Conservation (phyloP, 2,329 filamentous ascomycete species). For the Achaetomium macrosporum region DNA sequence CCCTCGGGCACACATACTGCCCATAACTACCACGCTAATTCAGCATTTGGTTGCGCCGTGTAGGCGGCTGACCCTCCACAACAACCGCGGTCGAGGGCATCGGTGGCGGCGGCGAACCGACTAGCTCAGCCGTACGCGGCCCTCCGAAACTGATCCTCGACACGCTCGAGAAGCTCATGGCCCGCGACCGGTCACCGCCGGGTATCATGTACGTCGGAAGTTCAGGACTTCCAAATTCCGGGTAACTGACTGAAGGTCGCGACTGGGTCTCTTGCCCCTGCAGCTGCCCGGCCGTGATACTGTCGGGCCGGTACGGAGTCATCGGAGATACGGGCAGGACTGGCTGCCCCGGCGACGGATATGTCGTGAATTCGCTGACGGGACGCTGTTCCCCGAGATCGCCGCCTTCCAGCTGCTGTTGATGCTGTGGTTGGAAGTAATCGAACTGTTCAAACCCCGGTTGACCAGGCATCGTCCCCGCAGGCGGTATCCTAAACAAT, state of each 20-base stretch:
- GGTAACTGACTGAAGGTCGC: conserved; percentile 3
- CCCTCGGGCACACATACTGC: not conserved
- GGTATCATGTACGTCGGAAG: conserved; percentile 20
- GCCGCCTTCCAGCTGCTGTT: not conserved
- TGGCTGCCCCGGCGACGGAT: conserved; percentile 7
- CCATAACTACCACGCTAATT: not conserved
- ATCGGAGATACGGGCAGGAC: conserved; percentile 12
- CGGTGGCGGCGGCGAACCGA: conserved; percentile 2
- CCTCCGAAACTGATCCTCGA: not conserved
- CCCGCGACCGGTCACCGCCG: conserved; percentile 14
- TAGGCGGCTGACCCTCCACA: not conserved
- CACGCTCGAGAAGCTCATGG: conserved; percentile 15
- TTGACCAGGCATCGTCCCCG: conserved; percentile 2
- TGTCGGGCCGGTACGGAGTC: conserved; percentile 6
- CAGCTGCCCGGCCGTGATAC: not conserved
- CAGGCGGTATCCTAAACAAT: not conserved
- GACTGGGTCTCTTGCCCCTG: not conserved
- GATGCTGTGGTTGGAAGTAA: not conserved
- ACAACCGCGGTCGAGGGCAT: not conserved
- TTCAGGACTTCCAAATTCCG: not conserved
- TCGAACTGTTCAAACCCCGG: not conserved
- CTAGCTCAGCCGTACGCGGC: not conserved
- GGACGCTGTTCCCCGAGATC: not conserved
- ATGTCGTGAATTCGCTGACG: conserved; percentile 8
- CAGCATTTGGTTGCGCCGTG: not conserved